A percentile compares a stretch with the other conserved stretches of the same genome.
Conservation (phyloP, 352 stramenopile genomes). For the Pythium phragmitis region DNA sequence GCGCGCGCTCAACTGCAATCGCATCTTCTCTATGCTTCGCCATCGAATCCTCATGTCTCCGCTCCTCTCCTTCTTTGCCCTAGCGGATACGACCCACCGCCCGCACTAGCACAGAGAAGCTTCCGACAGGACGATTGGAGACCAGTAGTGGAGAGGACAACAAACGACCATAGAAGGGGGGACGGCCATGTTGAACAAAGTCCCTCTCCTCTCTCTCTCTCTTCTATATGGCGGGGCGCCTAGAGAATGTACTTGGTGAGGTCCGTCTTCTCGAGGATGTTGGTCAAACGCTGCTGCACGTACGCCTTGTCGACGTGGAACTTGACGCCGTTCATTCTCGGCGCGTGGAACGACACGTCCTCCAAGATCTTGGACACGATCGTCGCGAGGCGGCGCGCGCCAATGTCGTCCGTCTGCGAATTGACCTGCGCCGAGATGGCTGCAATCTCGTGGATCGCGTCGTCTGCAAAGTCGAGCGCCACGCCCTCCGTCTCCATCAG, state of each 20-base stretch:
- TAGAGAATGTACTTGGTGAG: slow-evolving; percentile 98
- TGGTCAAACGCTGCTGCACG: slow-evolving; percentile 91
- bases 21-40: too few relatives aligned
- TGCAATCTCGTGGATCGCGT: slow-evolving; percentile 97
- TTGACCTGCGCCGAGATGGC: slow-evolving; percentile 93
- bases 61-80: too few relatives aligned
- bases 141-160: too few relatives aligned
- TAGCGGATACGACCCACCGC: too few relatives aligned
- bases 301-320: slow-evolving; percentile 92
- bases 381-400: slow-evolving; percentile 95
- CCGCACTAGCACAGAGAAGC: too few relatives aligned
- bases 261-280: slow-evolving; percentile 93
- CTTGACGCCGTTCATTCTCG: slow-evolving; percentile 82
- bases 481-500: slow-evolving; percentile 96
- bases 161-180: too few relatives aligned
- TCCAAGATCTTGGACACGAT: slow-evolving; percentile 98
- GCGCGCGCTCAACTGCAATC: too few relatives aligned
- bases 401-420: slow-evolving; percentile 97
- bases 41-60: too few relatives aligned
- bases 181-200: too few relatives aligned
- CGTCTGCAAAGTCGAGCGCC: slow-evolving; percentile 93
- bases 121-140: too few relatives aligned
- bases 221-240: neutral
- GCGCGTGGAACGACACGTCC: slow-evolving; percentile 96
- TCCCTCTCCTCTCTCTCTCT: too few relatives aligned